Evolutionary conservation across 2,329 filamentous ascomycete species (phyloP).

Genomic region (Cladophialophora exuberans): DNA sequence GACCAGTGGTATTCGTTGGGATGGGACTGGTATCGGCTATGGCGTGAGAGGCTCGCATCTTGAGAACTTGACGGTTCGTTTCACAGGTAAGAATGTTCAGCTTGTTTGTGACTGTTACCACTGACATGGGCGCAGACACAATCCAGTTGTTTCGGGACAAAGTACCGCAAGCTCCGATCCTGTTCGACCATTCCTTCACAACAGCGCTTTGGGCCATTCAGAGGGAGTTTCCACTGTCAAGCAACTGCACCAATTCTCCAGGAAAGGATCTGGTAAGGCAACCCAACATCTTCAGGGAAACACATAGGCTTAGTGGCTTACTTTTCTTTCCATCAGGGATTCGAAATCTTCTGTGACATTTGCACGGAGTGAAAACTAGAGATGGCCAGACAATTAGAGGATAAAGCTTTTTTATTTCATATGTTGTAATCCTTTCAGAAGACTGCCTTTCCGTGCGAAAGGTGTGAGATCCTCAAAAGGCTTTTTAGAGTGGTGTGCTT

Average conservation of each 20-base stretch:
- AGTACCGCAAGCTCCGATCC: constrained; percentile 2
- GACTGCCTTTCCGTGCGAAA: too few relatives aligned
- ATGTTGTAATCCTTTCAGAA: too few relatives aligned
- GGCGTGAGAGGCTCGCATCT: constrained; percentile 16
- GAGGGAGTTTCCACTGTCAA: constrained; percentile 14
- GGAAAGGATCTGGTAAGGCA: constrained; percentile 19
- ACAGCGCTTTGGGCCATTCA: constrained; percentile 18
- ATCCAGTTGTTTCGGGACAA: constrained; percentile 16
- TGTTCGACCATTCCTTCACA: constrained; percentile 14
- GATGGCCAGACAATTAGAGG: neutral
- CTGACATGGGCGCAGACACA: constrained; percentile 8
- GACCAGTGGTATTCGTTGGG: constrained; percentile 14
- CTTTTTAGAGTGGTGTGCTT: too few relatives aligned
- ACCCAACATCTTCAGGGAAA: neutral
- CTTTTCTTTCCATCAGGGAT: constrained; percentile 3
- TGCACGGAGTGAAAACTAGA: neutral
- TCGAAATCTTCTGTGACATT: constrained; percentile 14
- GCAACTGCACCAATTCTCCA: constrained; percentile 16
- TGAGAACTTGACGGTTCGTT: constrained; percentile 12
- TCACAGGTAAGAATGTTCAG: constrained; percentile 6
- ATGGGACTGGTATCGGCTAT: constrained; percentile 20
- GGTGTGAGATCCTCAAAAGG: too few relatives aligned
- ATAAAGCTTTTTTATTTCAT: neutral
- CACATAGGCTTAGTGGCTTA: neutral
- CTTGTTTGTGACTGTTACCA: neutral